Percentiles rank a stretch among this genome's conserved stretches.
Conservation (phyloP, 2,329 filamentous ascomycete genomes). For the Stagonosporopsis cucurbitacearum region DNA sequence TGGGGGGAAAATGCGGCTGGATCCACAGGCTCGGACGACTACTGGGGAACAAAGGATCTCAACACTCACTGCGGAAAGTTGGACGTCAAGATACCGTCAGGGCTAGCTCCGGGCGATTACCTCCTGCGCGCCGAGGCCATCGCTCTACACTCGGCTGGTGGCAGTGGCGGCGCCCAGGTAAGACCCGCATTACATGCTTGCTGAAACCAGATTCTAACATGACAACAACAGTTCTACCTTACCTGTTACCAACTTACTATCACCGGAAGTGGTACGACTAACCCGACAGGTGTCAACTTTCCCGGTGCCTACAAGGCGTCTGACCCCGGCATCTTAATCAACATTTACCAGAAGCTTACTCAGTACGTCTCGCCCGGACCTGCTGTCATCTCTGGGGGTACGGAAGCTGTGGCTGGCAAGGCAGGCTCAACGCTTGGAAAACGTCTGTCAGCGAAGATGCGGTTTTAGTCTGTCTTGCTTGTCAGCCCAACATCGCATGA, state of each 20-base stretch:
- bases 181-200: not conserved
- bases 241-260: conserved; percentile 66
- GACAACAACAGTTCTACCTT: conserved; percentile 50
- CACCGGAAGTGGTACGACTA: conserved; percentile 60
- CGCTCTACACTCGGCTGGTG: conserved; percentile 62
- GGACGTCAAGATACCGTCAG: conserved; percentile 59
- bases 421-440: conserved; percentile 28
- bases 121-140: conserved; percentile 61
- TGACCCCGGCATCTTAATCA: conserved; percentile 66
- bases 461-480: not conserved
- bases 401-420: conserved; percentile 37
- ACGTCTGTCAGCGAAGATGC: conserved; percentile 14
- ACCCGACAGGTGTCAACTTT: conserved; percentile 55
- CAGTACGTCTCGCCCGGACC: conserved; percentile 62
- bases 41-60: conserved; percentile 58
- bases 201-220: not conserved
- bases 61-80: conserved; percentile 57
- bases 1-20: conserved; percentile 55
- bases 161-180: conserved; percentile 48
- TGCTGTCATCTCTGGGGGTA: conserved; percentile 42
- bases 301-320: conserved; percentile 63
- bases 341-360: conserved; percentile 61
- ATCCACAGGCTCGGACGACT: conserved; percentile 51
- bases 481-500: not conserved
- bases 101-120: conserved; percentile 64